Percentiles rank a stretch among this genome's conserved stretches.
These are phyloP conservation scores for Rhodamnia rubescens DNA, from an alignment of 345 rosid species.

Conservation along the genomic window DNA sequence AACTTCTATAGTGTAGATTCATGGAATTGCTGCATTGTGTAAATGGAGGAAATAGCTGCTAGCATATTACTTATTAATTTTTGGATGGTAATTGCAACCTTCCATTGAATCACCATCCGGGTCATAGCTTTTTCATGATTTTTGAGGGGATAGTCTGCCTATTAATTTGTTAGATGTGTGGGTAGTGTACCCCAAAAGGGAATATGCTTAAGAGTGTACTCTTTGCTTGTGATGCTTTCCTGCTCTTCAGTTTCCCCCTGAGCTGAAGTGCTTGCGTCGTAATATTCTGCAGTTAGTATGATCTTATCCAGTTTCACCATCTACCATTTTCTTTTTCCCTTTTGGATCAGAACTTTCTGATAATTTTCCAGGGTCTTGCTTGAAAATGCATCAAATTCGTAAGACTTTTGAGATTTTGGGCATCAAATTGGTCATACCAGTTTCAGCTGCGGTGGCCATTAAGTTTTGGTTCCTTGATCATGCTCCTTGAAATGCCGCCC, in stretches of 20 bases:
- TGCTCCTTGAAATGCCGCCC: background rate
- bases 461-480: background rate
- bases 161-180: background rate
- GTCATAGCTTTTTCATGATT: background rate
- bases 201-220: background rate
- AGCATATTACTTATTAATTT: background rate
- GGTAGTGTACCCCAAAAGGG: background rate
- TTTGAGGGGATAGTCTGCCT: background rate
- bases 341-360: background rate
- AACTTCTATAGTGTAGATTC: background rate
- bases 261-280: background rate
- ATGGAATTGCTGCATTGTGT: background rate
- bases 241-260: background rate
- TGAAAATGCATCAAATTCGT: background rate
- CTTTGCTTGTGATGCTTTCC: background rate
- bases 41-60: background rate
- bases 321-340: background rate
- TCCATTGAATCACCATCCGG: slow-evolving; percentile 7
- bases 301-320: background rate
- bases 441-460: background rate
- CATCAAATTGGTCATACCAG: background rate
- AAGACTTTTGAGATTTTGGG: background rate
- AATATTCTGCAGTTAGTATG: background rate
- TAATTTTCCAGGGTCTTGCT: background rate
- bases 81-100: slow-evolving; percentile 7